Conservation (phyloP, 2,329 filamentous ascomycete species). For the Boeremia exigua region DNA sequence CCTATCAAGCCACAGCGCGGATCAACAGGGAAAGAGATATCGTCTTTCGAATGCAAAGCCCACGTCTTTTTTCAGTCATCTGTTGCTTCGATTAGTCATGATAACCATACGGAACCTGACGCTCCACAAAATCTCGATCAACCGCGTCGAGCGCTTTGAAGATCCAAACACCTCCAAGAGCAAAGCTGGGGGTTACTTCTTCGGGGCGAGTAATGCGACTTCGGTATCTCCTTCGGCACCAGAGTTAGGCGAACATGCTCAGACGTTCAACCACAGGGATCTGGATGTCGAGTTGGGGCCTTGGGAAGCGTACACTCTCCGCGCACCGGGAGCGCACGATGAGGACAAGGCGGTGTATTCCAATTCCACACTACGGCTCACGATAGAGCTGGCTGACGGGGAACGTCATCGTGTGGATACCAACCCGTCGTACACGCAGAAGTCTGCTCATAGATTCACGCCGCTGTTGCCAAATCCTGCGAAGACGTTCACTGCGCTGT, state of each 20-base stretch:
- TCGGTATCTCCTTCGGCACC: constrained; percentile 46
- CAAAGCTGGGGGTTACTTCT: constrained; percentile 42
- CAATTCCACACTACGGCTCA: constrained; percentile 72
- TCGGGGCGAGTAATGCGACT: constrained; percentile 31
- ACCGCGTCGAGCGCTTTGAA: constrained; percentile 75
- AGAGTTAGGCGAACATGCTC: constrained; percentile 60
- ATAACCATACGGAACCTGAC: constrained; percentile 85
- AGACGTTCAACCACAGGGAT: constrained; percentile 67
- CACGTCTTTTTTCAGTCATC: too few species aligned
- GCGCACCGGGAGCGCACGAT: constrained; percentile 54
- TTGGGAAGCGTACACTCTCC: constrained; percentile 70
- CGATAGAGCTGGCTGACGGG: constrained; percentile 66
- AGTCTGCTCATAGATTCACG: constrained; percentile 46
- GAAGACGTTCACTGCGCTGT: constrained; percentile 52
- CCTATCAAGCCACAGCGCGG: neutral
- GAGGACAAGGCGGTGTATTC: constrained; percentile 22
- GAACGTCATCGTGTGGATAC: constrained; percentile 74
- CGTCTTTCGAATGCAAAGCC: neutral
- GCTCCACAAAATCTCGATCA: constrained; percentile 73
- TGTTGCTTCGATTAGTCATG: neutral
- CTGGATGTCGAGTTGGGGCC: constrained; percentile 69
- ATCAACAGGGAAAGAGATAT: neutral
- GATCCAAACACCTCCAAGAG: constrained; percentile 54
- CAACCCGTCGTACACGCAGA: constrained; percentile 61
- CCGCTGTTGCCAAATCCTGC: constrained; percentile 49